Evolutionary conservation across 768 basidiomycete species (phyloP), one percentile per base, ranked within the genome.

Genomic region (Hericium erinaceus): DNA sequence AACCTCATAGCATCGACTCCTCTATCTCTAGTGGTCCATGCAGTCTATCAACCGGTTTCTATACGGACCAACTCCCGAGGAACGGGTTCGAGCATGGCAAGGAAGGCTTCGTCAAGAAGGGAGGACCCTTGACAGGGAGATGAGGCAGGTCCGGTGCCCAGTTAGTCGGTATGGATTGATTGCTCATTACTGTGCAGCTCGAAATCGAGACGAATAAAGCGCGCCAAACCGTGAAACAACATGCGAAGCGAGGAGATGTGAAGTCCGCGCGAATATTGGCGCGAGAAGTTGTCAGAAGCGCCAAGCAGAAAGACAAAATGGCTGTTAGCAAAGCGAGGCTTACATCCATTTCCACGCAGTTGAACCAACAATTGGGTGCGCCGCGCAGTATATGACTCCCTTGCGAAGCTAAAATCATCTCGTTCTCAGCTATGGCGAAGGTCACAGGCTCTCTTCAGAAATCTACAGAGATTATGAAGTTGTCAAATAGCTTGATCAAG

Each of bases 401-500:
- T 26, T 9, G 28, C 28, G 8, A 8, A 10, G 39, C 59, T 53
- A 39, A 56, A 46, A 39, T 26, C 22, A 48, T 20, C 5, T 11
- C 28, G 9, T 58, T n/a, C 13, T 26, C 63, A 98, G 97, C 97
- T 0, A 89, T 98, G 87, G 72, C 86, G 61, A 99, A 98, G 75
- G 92, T 98, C 41, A 98, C 97, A 9, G 97, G 97, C n/a, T 83
- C 95, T 6, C 75, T 99, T 60, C 95, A 98, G 73, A 97, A 94
- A 72, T 97, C 94, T 7, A 94, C 95, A 1, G 95, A 98, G 70
- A 98, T 98, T 60, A 98, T 99, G 95, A 98, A 89, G 73, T 78
- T 95, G 44, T 95, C 94, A n/a, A 98, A 95, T 73, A 75, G 87
- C 26, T 79, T 98, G 50, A 76, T 98, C 62, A 94, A 85, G 65